Evolutionary conservation across 2,329 filamentous ascomycete species (phyloP).

Genomic region (Sphaerostilbella broomeana): DNA sequence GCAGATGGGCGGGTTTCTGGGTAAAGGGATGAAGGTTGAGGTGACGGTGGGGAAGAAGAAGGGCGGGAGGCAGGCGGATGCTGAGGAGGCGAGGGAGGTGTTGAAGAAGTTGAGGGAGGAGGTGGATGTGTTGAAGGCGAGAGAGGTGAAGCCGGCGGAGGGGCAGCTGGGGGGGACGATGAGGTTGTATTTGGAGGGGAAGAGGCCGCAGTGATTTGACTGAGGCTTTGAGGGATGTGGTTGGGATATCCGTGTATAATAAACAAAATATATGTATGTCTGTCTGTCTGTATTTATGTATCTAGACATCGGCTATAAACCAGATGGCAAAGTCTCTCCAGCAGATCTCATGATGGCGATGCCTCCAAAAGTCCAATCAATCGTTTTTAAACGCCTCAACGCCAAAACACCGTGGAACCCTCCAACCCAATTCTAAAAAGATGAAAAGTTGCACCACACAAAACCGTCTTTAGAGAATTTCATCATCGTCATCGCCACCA

Average conservation of each 20-base stretch:
- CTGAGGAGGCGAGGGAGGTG: conserved; percentile 54
- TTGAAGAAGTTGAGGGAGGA: conserved; percentile 36
- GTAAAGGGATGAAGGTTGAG: conserved; percentile 69
- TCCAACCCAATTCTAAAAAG: too few species aligned
- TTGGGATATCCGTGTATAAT: conserved; percentile 3
- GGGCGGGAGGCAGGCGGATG: conserved; percentile 51
- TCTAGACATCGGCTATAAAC: background rate
- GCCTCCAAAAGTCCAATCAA: background rate
- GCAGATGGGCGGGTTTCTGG: conserved; percentile 61
- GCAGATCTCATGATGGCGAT: background rate
- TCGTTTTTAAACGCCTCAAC: conserved; percentile 5
- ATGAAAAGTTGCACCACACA: conserved; percentile 4
- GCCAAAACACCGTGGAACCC: conserved; percentile 4
- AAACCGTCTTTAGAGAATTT: conserved; percentile 23
- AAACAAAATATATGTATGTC: conserved; percentile 4
- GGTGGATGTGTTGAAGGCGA: conserved; percentile 31
- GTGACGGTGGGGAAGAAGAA: conserved; percentile 62
- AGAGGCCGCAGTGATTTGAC: conserved; percentile 12
- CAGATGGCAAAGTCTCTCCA: conserved; percentile 14
- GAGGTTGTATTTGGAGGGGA: conserved; percentile 37
- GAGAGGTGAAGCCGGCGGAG: conserved; percentile 38
- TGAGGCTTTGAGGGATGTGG: conserved; percentile 1
- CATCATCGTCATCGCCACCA: conserved; percentile 25
- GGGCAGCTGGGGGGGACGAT: conserved; percentile 39
- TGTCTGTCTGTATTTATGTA: conserved; percentile 14